Evolutionary conservation across 202 grass and related monocot genomes (phyloP).

Genomic region (Dendrocalamus latiflorus): DNA sequence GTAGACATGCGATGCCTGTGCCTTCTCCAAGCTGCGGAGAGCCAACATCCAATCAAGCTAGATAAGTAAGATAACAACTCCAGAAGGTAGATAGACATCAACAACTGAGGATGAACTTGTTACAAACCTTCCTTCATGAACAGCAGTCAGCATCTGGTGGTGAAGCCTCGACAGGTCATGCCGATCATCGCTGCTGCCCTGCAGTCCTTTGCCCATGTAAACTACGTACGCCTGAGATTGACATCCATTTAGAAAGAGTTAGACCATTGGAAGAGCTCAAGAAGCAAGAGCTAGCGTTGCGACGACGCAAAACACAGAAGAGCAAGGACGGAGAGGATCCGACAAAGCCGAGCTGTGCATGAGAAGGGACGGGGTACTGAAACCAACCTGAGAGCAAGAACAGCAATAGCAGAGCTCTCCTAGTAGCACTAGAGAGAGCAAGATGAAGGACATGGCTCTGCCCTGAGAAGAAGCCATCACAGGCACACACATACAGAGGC

Average conservation of each 20-base stretch:
- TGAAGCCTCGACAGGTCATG: conserved; percentile 43
- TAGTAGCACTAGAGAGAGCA: conserved; percentile 2
- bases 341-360: no score
- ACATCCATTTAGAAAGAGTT: no score
- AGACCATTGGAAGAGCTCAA: not conserved
- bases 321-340: no score
- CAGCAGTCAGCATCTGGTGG: conserved; percentile 56
- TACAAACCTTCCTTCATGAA: conserved; percentile 64
- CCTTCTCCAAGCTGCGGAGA: conserved; percentile 50
- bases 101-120: not conserved
- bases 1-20: conserved; percentile 54
- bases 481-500: not conserved
- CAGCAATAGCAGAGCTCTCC: not conserved
- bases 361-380: not conserved
- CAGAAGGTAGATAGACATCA: not conserved
- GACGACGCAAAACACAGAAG: no score
- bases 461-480: conserved; percentile 15
- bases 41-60: conserved; percentile 4
- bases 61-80: not conserved
- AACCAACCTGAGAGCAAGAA: conserved; percentile 14
- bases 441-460: conserved; percentile 10
- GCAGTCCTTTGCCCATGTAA: conserved; percentile 60
- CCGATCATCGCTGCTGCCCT: not conserved
- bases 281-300: not conserved
- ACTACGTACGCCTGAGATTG: conserved; percentile 73